Percentiles rank a stretch among this genome's conserved stretches.
Evolutionary conservation across 306 rosid genomes (phyloP).

Genomic region (Geum urbanum): DNA sequence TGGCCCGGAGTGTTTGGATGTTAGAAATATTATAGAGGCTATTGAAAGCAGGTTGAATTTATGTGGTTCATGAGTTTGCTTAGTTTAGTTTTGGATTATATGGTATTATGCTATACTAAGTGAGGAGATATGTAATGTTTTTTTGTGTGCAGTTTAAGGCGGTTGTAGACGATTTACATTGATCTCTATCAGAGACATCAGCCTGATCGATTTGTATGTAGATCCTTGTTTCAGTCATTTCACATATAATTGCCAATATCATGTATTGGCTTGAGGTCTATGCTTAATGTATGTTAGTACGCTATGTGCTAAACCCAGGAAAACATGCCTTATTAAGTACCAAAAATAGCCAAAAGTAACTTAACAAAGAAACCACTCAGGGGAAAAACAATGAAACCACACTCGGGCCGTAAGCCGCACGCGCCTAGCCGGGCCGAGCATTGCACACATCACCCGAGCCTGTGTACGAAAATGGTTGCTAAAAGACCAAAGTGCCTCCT

Average conservation of each 20-base stretch:
- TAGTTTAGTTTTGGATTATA: not conserved
- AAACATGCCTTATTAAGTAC: no score
- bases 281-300: no score
- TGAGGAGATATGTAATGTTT: slow-evolving; percentile 4
- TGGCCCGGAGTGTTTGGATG: slow-evolving; percentile 74
- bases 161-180: slow-evolving; percentile 72
- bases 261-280: not conserved
- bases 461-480: no score
- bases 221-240: slow-evolving; percentile 18
- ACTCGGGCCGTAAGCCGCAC: no score
- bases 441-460: no score
- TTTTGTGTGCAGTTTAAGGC: slow-evolving; percentile 54
- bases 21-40: slow-evolving; percentile 60
- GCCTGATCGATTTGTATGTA: slow-evolving; percentile 96
- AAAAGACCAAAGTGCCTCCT: no score
- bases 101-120: not conserved
- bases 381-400: no score
- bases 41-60: slow-evolving; percentile 59
- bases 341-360: no score
- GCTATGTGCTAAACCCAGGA: no score
- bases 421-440: no score
- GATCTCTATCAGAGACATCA: slow-evolving; percentile 94
- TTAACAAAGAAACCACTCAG: no score
- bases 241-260: not conserved
- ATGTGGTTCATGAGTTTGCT: not conserved